Percentiles rank a stretch among this genome's conserved stretches.
phyloP scores from a whole-genome alignment of 345 rosid genomes.

The Tarenaya hassleriana region DNA sequence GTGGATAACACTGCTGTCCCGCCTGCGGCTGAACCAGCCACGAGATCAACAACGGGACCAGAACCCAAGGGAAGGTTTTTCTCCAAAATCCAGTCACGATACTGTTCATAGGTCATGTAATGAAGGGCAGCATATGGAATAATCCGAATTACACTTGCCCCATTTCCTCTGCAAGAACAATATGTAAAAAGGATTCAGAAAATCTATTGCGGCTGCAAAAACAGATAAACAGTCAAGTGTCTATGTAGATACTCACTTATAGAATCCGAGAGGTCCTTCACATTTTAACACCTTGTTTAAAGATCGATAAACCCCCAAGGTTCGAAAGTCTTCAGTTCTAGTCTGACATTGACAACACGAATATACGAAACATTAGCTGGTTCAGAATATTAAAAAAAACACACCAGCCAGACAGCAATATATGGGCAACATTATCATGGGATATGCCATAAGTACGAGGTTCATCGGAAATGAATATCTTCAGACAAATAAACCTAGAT shows the following conservation, averaged over 20 bases:
- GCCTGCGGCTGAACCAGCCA: slow-evolving; percentile 94
- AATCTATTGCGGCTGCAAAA: slow-evolving; percentile 6
- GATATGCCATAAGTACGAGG: background rate
- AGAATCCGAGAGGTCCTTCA: slow-evolving; percentile 83
- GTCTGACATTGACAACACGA: slow-evolving; percentile 40
- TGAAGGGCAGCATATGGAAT: slow-evolving; percentile 95
- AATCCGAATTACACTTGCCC: slow-evolving; percentile 90
- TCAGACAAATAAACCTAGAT: too few relatives aligned
- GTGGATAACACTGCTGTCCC: slow-evolving; percentile 97
- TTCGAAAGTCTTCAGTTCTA: slow-evolving; percentile 70
- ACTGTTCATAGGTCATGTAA: slow-evolving; percentile 91
- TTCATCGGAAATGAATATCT: background rate
- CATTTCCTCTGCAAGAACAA: slow-evolving; percentile 62
- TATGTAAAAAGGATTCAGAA: slow-evolving; percentile 21
- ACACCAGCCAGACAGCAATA: background rate
- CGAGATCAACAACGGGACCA: slow-evolving; percentile 81
- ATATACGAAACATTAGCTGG: slow-evolving; percentile 4
- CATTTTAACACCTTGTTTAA: slow-evolving; percentile 65
- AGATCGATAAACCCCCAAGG: slow-evolving; percentile 70
- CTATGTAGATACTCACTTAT: slow-evolving; percentile 53
- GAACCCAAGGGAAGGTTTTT: slow-evolving; percentile 64
- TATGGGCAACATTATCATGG: background rate
- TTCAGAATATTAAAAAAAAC: background rate
- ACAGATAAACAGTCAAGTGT: slow-evolving; percentile 5
- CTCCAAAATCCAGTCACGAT: slow-evolving; percentile 80